A percentile compares a stretch with the other conserved stretches of the same genome.
phyloP scores from a whole-genome alignment of 2,329 filamentous ascomycete species.

The Pseudogymnoascus sp. region DNA sequence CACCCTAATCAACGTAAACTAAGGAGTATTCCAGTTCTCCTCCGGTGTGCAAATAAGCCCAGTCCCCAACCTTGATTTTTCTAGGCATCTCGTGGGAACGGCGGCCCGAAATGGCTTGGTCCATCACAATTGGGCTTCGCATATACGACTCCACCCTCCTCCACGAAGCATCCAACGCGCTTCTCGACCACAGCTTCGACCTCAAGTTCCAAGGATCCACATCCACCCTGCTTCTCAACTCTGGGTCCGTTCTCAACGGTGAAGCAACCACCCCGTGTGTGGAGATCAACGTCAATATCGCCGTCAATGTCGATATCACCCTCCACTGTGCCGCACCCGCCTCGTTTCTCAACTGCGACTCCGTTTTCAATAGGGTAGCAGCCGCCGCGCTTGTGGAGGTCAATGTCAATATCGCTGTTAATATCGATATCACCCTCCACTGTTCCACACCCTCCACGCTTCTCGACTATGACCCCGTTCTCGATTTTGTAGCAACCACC shows the following conservation, averaged over 20 bases:
- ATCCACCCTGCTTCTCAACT: neutral
- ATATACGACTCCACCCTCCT: neutral
- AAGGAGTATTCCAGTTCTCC: conserved; percentile 30
- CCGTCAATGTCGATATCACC: too few relatives aligned
- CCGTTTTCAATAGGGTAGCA: neutral
- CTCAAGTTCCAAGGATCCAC: neutral
- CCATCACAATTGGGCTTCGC: neutral
- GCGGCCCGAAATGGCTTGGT: neutral
- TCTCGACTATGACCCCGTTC: neutral
- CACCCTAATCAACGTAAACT: conserved; percentile 60
- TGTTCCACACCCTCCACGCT: neutral
- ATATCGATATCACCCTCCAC: neutral
- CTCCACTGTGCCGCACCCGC: neutral
- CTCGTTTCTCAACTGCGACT: neutral
- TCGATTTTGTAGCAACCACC: neutral
- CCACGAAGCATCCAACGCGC: neutral
- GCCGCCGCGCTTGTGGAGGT: too few relatives aligned
- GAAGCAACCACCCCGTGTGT: neutral
- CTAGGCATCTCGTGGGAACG: conserved; percentile 53
- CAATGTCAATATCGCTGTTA: too few relatives aligned
- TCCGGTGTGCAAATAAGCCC: conserved; percentile 53
- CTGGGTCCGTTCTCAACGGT: neutral
- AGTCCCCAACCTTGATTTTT: conserved; percentile 58
- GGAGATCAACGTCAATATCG: neutral
- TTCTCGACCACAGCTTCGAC: neutral